Evolutionary conservation across 352 stramenopile species (phyloP).

Genomic region (Nothophytophthora sp.): DNA sequence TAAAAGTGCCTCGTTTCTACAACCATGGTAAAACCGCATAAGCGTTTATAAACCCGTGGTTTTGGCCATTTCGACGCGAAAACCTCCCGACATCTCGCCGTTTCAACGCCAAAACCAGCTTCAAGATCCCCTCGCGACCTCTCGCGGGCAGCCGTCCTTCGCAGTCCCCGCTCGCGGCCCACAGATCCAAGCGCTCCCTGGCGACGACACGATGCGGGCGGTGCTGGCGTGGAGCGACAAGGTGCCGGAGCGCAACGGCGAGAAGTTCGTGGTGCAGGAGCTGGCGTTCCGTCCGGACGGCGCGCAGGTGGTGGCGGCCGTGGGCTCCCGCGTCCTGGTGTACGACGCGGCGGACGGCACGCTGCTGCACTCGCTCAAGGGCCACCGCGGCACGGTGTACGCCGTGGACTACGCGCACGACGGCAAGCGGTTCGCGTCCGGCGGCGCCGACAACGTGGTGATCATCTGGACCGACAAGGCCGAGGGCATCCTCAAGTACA

Average conservation of each 20-base stretch:
- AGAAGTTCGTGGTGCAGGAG: slow-evolving; percentile 88
- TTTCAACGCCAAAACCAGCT: too few species aligned
- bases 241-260: slow-evolving; percentile 85
- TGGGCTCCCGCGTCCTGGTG: slow-evolving; percentile 92
- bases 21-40: too few species aligned
- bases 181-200: background rate
- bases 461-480: slow-evolving; percentile 97
- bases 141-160: too few species aligned
- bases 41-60: too few species aligned
- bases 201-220: slow-evolving; percentile 52
- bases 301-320: slow-evolving; percentile 86
- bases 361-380: slow-evolving; percentile 91
- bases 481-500: slow-evolving; percentile 96
- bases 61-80: too few species aligned
- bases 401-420: slow-evolving; percentile 91
- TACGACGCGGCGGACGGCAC: slow-evolving; percentile 92
- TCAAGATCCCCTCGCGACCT: slow-evolving; percentile 24
- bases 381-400: slow-evolving; percentile 92
- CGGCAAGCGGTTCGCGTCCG: slow-evolving; percentile 92
- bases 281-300: slow-evolving; percentile 92
- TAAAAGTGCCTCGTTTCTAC: too few species aligned
- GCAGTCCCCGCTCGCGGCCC: too few species aligned
- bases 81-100: too few species aligned
- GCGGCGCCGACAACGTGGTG: slow-evolving; percentile 94
- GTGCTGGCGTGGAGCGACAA: slow-evolving; percentile 86